Percentiles rank a stretch among this genome's conserved stretches.
These are phyloP conservation scores for Rhizophora mangle DNA, from an alignment of 345 rosid genomes.

Conservation along the genomic window DNA sequence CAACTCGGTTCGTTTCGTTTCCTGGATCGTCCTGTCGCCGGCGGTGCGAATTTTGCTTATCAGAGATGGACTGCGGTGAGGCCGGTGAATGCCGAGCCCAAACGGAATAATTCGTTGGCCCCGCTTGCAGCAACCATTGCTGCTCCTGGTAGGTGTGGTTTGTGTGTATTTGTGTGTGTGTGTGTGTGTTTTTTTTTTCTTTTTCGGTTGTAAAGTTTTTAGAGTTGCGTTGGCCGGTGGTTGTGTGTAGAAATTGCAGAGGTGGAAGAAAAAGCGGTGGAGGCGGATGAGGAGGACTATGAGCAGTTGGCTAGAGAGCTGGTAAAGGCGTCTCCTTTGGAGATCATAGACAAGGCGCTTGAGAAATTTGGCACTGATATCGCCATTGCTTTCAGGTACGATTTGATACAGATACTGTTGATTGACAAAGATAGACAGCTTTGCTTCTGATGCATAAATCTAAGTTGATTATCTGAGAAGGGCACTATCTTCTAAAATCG, in stretches of 20 bases:
- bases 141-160: constrained; percentile 55
- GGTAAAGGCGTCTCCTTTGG: constrained; percentile 74
- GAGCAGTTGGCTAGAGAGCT: constrained; percentile 61
- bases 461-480: too few relatives aligned
- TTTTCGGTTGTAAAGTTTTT: neutral
- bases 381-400: constrained; percentile 89
- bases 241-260: constrained; percentile 34
- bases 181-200: neutral
- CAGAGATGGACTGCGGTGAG: constrained; percentile 41
- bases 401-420: too few relatives aligned
- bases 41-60: constrained; percentile 35
- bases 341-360: constrained; percentile 82
- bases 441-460: too few relatives aligned
- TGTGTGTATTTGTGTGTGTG: neutral
- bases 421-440: too few relatives aligned
- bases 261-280: constrained; percentile 50
- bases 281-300: constrained; percentile 37
- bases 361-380: constrained; percentile 76
- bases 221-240: neutral
- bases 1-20: constrained; percentile 53
- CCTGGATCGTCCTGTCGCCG: constrained; percentile 34
- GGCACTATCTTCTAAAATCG: too few relatives aligned
- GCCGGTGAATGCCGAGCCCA: constrained; percentile 60
- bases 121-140: constrained; percentile 49
- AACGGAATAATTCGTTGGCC: constrained; percentile 43